Evolutionary conservation across 2,329 filamentous ascomycete species (phyloP).

Genomic region (Verruconis gallopava): DNA sequence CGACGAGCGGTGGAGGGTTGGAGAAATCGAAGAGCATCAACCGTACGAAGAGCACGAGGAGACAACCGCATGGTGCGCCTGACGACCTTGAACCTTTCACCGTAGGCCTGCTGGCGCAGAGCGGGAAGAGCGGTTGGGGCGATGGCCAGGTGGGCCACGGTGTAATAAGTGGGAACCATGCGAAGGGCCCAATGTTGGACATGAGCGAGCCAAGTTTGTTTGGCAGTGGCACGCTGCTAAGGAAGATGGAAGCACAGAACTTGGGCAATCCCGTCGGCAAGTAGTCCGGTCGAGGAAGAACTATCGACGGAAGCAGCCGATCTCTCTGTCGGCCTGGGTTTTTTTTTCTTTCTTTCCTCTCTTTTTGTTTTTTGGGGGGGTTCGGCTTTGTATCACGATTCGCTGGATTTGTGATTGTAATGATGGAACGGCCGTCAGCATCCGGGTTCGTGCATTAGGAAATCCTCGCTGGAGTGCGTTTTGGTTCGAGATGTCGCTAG

Average conservation of each 20-base stretch:
- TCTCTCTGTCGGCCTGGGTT: too few species aligned
- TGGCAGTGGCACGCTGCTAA: slow-evolving; percentile 35
- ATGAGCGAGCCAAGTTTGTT: slow-evolving; percentile 29
- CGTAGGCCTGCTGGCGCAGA: slow-evolving; percentile 28
- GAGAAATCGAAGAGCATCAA: slow-evolving; percentile 20
- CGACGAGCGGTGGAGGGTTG: slow-evolving; percentile 18
- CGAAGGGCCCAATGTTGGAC: slow-evolving; percentile 33
- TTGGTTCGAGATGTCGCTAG: too few species aligned
- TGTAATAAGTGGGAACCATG: slow-evolving; percentile 32
- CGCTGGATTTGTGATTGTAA: too few species aligned
- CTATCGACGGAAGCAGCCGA: too few species aligned
- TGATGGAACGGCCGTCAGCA: too few species aligned
- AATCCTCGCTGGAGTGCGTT: too few species aligned
- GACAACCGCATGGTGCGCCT: not conserved
- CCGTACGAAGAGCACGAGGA: slow-evolving; percentile 15
- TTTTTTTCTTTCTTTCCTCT: too few species aligned
- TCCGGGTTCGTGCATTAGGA: too few species aligned
- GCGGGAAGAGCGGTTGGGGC: slow-evolving; percentile 20
- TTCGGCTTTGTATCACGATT: too few species aligned
- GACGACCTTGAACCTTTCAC: slow-evolving; percentile 29
- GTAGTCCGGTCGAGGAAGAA: too few species aligned
- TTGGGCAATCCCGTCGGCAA: not conserved
- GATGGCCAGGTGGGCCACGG: slow-evolving; percentile 27
- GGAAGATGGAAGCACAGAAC: slow-evolving; percentile 23
- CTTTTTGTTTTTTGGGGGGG: too few species aligned